Evolutionary conservation across 441 rosid genomes (phyloP).

Genomic region (Jatropha podagrica): DNA sequence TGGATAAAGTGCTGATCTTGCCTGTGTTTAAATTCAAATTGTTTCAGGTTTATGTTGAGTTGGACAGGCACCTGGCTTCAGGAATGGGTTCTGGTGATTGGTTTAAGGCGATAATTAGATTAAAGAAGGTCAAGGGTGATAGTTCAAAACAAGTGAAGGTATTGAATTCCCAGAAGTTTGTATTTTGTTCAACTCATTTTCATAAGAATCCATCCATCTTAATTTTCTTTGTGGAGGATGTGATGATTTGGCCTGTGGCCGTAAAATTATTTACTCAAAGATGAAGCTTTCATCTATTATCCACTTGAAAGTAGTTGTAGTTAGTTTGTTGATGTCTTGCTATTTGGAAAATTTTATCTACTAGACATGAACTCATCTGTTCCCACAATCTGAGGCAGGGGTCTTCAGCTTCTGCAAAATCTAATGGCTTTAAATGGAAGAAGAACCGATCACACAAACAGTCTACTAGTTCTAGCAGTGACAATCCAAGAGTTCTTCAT

Average conservation of each 20-base stretch:
- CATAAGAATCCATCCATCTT: background rate
- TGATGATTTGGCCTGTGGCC: background rate
- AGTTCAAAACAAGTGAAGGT: slow-evolving; percentile 56
- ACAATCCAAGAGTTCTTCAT: slow-evolving; percentile 36
- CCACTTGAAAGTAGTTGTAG: background rate
- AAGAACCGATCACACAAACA: slow-evolving; percentile 26
- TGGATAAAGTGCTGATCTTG: slow-evolving; percentile 15
- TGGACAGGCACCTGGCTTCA: slow-evolving; percentile 21
- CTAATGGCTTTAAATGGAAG: slow-evolving; percentile 66
- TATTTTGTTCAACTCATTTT: background rate
- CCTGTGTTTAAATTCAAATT: slow-evolving; percentile 6
- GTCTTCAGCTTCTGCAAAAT: slow-evolving; percentile 46
- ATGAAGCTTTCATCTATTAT: background rate
- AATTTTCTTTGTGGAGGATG: background rate
- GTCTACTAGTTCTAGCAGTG: slow-evolving; percentile 21
- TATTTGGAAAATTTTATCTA: background rate
- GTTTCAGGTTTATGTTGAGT: slow-evolving; percentile 35
- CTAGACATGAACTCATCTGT: slow-evolving; percentile 16
- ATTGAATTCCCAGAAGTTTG: slow-evolving; percentile 13
- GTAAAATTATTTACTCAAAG: background rate
- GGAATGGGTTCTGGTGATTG: slow-evolving; percentile 79
- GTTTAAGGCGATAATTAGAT: slow-evolving; percentile 62
- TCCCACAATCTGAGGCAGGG: slow-evolving; percentile 39
- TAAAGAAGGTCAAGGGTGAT: slow-evolving; percentile 52
- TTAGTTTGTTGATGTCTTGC: background rate